Conservation (phyloP, 345 rosid species). For the Kernera saxatilis region DNA sequence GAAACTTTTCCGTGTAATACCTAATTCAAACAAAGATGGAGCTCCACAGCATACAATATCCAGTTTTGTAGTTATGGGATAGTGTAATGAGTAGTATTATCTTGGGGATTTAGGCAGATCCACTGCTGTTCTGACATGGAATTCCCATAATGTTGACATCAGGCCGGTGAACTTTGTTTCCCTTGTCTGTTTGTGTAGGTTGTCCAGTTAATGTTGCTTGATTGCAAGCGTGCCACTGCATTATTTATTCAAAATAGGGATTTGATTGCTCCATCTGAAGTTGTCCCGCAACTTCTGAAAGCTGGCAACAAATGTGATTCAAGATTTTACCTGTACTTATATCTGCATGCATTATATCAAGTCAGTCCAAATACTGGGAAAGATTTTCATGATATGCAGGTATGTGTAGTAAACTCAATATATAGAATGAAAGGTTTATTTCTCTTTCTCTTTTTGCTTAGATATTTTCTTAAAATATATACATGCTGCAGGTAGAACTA, state of each 20-base stretch:
- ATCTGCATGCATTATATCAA: slow-evolving; percentile 80
- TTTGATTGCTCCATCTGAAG: slow-evolving; percentile 77
- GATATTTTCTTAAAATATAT: background rate
- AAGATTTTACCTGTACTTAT: slow-evolving; percentile 76
- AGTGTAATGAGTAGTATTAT: background rate
- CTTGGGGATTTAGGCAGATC: background rate
- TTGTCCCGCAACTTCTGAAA: slow-evolving; percentile 59
- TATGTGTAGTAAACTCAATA: slow-evolving; percentile 24
- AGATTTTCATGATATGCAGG: slow-evolving; percentile 99
- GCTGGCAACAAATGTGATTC: slow-evolving; percentile 67
- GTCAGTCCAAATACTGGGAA: slow-evolving; percentile 74
- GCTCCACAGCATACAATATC: background rate
- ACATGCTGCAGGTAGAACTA: slow-evolving; percentile 73
- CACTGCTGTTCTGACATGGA: background rate
- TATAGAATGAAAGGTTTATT: background rate
- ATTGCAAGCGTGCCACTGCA: slow-evolving; percentile 73
- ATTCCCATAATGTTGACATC: background rate
- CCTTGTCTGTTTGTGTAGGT: slow-evolving; percentile 49
- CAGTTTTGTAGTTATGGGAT: background rate
- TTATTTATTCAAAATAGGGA: slow-evolving; percentile 83
- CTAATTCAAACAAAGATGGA: background rate
- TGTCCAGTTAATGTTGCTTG: slow-evolving; percentile 85
- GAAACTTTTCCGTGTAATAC: background rate
- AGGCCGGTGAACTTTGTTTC: background rate
- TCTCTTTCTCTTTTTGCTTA: slow-evolving; percentile 2